These are phyloP conservation scores for Claviceps sp. DNA, from an alignment of 2,329 filamentous ascomycete genomes.

Conservation along the genomic window DNA sequence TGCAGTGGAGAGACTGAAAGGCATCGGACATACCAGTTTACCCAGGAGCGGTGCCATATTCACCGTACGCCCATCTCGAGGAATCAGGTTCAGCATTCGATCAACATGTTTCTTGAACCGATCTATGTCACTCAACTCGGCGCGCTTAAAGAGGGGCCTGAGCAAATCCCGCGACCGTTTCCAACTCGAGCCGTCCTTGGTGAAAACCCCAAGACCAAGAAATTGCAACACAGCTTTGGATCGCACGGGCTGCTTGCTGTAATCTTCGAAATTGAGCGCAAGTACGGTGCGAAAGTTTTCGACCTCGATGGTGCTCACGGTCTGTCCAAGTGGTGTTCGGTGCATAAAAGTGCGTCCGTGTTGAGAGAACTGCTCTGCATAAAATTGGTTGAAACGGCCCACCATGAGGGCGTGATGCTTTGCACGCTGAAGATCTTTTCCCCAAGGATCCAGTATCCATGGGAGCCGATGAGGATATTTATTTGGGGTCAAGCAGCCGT, in stretches of 20 bases:
- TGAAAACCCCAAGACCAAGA: constrained; percentile 4
- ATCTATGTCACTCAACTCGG: constrained; percentile 4
- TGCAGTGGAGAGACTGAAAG: not conserved
- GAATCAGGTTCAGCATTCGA: constrained; percentile 3
- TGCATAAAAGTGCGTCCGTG: constrained; percentile 3
- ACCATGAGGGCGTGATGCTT: not conserved
- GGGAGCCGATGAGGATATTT: constrained; percentile 4
- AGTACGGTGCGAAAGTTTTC: constrained; percentile 6
- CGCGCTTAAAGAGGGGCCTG: constrained; percentile 2
- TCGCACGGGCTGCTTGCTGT: constrained; percentile 1
- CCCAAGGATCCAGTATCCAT: constrained; percentile 5
- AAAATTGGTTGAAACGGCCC: constrained; percentile 3
- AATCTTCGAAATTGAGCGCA: constrained; percentile 3
- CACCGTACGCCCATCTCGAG: constrained; percentile 2
- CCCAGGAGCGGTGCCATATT: constrained; percentile 2
- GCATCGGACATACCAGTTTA: constrained; percentile 1
- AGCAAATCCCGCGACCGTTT: constrained; percentile 4
- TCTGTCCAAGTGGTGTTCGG: not conserved
- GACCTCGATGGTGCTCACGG: constrained; percentile 1
- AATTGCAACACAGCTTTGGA: constrained; percentile 1
- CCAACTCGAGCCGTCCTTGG: constrained; percentile 4
- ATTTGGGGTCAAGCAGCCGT: constrained; percentile 1
- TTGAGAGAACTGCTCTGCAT: constrained; percentile 2
- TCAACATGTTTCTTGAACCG: constrained; percentile 6
- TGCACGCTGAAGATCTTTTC: not conserved